Evolutionary conservation across 805 yeast species (phyloP).

Genomic region (Yamadazyma tumulicola): DNA sequence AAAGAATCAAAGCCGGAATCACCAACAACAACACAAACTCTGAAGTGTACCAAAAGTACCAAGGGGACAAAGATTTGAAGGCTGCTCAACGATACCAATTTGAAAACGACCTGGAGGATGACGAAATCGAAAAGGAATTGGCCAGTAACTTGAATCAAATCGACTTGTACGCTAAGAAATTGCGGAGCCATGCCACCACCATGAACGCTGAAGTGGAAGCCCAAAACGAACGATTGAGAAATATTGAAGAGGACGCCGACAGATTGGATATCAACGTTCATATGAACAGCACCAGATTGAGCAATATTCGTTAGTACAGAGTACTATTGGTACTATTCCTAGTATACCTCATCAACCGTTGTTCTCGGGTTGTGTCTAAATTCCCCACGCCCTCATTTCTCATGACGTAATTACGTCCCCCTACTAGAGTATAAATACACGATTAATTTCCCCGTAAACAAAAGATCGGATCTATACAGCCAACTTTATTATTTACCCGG

Average conservation of each 20-base stretch:
- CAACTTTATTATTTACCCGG: too few species aligned
- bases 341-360: too few species aligned
- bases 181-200: slow-evolving; percentile 68
- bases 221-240: slow-evolving; percentile 70
- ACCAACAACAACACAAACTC: slow-evolving; percentile 35
- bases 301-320: slow-evolving; percentile 35
- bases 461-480: too few species aligned
- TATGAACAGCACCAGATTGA: slow-evolving; percentile 66
- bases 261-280: slow-evolving; percentile 80
- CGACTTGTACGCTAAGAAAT: slow-evolving; percentile 59
- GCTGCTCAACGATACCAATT: slow-evolving; percentile 73
- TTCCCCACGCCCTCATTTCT: too few species aligned
- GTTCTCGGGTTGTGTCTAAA: too few species aligned
- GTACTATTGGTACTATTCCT: too few species aligned
- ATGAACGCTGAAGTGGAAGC: slow-evolving; percentile 74
- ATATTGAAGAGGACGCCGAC: slow-evolving; percentile 82
- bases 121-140: slow-evolving; percentile 84
- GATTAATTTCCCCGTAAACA: too few species aligned
- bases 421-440: too few species aligned
- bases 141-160: slow-evolving; percentile 81
- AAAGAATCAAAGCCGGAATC: slow-evolving; percentile 63
- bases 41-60: slow-evolving; percentile 44
- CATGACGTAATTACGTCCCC: too few species aligned
- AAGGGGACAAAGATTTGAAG: slow-evolving; percentile 48
- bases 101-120: slow-evolving; percentile 91